Percentiles rank a stretch among this genome's conserved stretches.
These are phyloP conservation scores for Nelumbo lutea DNA, from an alignment of 164 flowering plant genomes.

Conservation along the genomic window DNA sequence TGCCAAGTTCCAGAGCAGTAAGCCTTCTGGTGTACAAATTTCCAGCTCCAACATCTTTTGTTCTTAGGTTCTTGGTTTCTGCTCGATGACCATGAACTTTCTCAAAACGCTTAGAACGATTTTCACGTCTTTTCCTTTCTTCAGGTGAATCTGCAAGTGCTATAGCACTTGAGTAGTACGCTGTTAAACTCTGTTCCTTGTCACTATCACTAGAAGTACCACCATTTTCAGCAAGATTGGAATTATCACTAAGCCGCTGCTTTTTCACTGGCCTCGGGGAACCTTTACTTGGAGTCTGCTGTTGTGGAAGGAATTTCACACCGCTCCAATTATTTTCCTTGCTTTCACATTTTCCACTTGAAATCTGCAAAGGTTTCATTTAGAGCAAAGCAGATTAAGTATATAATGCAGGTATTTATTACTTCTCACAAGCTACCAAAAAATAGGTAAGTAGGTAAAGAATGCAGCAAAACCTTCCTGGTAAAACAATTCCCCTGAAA, in stretches of 20 bases:
- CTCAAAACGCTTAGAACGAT: conserved; percentile 86
- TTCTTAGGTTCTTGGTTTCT: conserved; percentile 37
- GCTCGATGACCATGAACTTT: conserved; percentile 50
- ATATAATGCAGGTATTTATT: background rate
- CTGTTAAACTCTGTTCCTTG: conserved; percentile 67
- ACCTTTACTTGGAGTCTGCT: conserved; percentile 38
- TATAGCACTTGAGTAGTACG: conserved; percentile 63
- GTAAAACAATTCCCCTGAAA: background rate
- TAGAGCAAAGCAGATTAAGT: background rate
- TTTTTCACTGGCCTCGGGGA: conserved; percentile 57
- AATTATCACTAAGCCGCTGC: conserved; percentile 52
- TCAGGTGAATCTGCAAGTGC: conserved; percentile 77
- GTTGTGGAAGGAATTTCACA: conserved; percentile 35
- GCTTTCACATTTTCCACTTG: conserved; percentile 38
- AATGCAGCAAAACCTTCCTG: background rate
- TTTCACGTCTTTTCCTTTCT: conserved; percentile 84
- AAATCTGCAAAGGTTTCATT: conserved; percentile 38
- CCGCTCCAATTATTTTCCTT: conserved; percentile 32
- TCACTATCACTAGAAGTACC: conserved; percentile 94
- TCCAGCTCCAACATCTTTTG: conserved; percentile 47
- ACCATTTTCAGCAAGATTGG: conserved; percentile 43
- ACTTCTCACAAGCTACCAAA: too few species aligned
- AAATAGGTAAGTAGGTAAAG: too few species aligned
- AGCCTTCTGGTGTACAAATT: conserved; percentile 56
- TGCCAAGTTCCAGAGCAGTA: conserved; percentile 58